Evolutionary conservation across 441 rosid species (phyloP), one percentile per base, ranked within the genome.

Genomic region (Breynia disticha): DNA sequence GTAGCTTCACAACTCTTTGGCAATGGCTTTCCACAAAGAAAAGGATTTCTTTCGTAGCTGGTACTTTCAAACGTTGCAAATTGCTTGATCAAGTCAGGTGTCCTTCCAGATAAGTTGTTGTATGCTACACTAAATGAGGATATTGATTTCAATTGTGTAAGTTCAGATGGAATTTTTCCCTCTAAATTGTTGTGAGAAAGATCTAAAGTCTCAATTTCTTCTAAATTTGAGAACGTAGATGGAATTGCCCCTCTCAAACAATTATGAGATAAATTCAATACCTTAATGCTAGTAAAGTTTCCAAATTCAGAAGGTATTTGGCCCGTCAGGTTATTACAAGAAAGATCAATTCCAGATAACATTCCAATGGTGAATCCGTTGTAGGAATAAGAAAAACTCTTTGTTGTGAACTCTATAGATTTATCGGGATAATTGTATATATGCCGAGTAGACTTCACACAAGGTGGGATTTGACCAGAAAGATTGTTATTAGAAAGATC

Each of bases 321-420:
- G 45, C 67, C 70, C 0, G 16, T 18, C 16, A 70, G 41, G 0
- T 57, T 50, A 43, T 67, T 67, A 21, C 45, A 19, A 0, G 57
- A 70, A 35, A 74, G 61, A 59, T 74, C 66, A 3, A 70, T 41
- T 18, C 75, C 66, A 10, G 54, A 60, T 38, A 67, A 18, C 37
- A 28, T 45, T 1, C 8, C 4, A 0, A 60, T 18, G 6, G 46
- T 22, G 7, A 3, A 50, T 3, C 72, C 67, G 8, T 14, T 12
- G 37, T 60, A 60, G 19, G 43, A 39, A 21, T 64, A 44, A 0
- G 28, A 47, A 4, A 37, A 11, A n/a, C 9, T 50, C 32, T 69
- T 69, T 10, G 57, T 63, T 14, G 52, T 52, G 24, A 60, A 46
- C 16, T 24, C 46, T 12, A 55, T 19, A 8, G 28, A 12, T n/a